Evolutionary conservation across 768 basidiomycete species (phyloP).

Genomic region (Lactarius hengduanensis): DNA sequence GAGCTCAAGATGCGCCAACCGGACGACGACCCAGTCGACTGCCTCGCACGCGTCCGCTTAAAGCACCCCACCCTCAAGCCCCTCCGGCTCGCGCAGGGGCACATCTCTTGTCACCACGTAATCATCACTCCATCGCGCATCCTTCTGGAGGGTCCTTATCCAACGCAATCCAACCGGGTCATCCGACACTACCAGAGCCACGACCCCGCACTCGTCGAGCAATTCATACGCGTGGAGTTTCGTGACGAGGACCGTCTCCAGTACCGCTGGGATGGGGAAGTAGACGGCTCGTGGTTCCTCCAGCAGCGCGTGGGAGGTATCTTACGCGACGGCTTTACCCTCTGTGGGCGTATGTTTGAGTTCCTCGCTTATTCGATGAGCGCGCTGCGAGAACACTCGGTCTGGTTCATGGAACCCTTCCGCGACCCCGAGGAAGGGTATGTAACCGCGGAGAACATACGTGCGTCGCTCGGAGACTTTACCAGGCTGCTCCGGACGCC

Average conservation of each 20-base stretch:
- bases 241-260: conserved; percentile 76
- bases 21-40: conserved; percentile 43
- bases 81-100: conserved; percentile 36
- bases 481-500: conserved; percentile 45
- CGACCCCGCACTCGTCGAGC: conserved; percentile 49
- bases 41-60: conserved; percentile 44
- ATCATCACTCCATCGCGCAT: conserved; percentile 75
- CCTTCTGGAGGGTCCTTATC: conserved; percentile 72
- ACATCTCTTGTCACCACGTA: conserved; percentile 72
- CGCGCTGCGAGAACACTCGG: conserved; percentile 73
- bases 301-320: conserved; percentile 34
- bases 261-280: conserved; percentile 67
- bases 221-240: conserved; percentile 82
- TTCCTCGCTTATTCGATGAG: conserved; percentile 84
- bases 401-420: conserved; percentile 80
- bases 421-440: conserved; percentile 41
- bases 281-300: conserved; percentile 58
- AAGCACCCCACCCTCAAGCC: conserved; percentile 28
- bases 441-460: conserved; percentile 59
- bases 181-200: conserved; percentile 55
- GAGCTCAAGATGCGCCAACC: conserved; percentile 45
- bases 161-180: conserved; percentile 76
- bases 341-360: conserved; percentile 71
- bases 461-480: conserved; percentile 68
- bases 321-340: conserved; percentile 61